Base-by-base conservation (phyloP, 345 rosid genomes). In the Hevea brasiliensis region DNA sequence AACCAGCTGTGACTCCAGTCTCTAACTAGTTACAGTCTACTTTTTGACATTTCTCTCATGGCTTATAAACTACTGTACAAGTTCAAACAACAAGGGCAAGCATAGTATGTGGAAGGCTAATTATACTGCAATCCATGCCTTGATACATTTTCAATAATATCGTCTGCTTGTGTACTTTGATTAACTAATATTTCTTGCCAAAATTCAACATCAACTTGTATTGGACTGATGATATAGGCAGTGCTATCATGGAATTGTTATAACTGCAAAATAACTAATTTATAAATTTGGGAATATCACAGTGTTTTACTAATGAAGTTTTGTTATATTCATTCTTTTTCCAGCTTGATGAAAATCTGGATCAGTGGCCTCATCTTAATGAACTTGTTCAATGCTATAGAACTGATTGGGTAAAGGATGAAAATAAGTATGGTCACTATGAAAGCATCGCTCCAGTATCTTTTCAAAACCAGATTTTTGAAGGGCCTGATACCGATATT, bases 391-490 rank as follows among this genome's bases (percentile, higher is more conserved):
- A 91, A 15, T 95, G 98, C 80, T 95, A 91, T 47, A 87, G 77
- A 77, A 80, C 96, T 66, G 98, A 95, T 51, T 95, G 96, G 99
- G 87, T 92, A 17, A 95, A 92, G 71, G 99, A 92, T 86, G 98
- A 89, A 29, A 82, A 81, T 75, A 95, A 95, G 81, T 95, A 95
- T 75, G 99, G 99, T 21, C 98, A 91, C 60, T 92, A 89, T 47
- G 96, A 95, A 67, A 69, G 82, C 74, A 68, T 81, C 42, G 65
- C 88, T 35, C 91, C 87, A n/a, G 87, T 80, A 65, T 69, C 89
- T 65, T 89, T 95, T 74, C 96, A 85, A 40, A 91, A 68, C 79
- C 99, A 95, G 83, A 87, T 95, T 67, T 95, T 87, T 77, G 99
- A 95, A 87, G 99, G 97, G 18, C 98, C 97, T 0, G 99, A 95